Evolutionary conservation across 2,329 filamentous ascomycete genomes (phyloP).

Genomic region (Botryosphaeria dothidea): DNA sequence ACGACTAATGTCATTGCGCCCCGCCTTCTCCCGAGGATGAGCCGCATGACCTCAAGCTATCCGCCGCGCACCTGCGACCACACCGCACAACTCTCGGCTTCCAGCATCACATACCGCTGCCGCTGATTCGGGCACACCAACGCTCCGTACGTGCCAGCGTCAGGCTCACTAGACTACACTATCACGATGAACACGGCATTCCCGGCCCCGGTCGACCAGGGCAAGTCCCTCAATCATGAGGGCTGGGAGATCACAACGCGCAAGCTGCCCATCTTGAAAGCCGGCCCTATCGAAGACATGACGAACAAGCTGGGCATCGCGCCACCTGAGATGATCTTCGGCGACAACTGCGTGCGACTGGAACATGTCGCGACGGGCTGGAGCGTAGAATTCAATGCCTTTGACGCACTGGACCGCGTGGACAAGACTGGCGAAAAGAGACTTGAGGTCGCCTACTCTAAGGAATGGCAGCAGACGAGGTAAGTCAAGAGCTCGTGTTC

Average conservation of each 20-base stretch:
- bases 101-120: neutral
- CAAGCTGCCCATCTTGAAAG: slow-evolving; percentile 93
- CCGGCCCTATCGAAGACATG: slow-evolving; percentile 85
- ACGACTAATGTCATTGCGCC: neutral
- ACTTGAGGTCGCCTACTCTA: slow-evolving; percentile 91
- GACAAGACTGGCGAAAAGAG: slow-evolving; percentile 92
- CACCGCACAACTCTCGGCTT: neutral
- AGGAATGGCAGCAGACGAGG: slow-evolving; percentile 77
- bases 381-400: slow-evolving; percentile 78
- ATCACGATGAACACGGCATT: slow-evolving; percentile 7
- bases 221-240: slow-evolving; percentile 37
- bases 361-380: slow-evolving; percentile 74
- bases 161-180: too few species aligned
- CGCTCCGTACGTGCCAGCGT: neutral
- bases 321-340: slow-evolving; percentile 98
- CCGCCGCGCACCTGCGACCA: neutral
- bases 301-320: slow-evolving; percentile 77
- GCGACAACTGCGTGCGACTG: slow-evolving; percentile 83
- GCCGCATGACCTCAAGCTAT: slow-evolving; percentile 13
- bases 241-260: slow-evolving; percentile 76
- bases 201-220: slow-evolving; percentile 24
- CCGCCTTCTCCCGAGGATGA: slow-evolving; percentile 4
- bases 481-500: slow-evolving; percentile 37
- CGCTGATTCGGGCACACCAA: neutral
- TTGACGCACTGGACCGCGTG: slow-evolving; percentile 83